These are phyloP conservation scores for Byssothecium circinans DNA, from an alignment of 2,329 filamentous ascomycete species.

Conservation along the genomic window DNA sequence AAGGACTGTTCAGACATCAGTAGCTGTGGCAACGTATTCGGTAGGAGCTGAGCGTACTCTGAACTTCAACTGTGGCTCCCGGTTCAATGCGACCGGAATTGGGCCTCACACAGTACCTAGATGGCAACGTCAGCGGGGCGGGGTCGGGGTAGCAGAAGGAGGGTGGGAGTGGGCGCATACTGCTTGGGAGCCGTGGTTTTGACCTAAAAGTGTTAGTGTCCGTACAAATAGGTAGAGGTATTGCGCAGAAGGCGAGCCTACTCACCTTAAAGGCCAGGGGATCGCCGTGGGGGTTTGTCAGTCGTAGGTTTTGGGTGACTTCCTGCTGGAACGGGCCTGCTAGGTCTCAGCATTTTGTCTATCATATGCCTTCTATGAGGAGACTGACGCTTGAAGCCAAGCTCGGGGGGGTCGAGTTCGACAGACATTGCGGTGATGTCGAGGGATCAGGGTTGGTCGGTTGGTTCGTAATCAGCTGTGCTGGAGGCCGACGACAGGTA, in stretches of 20 bases:
- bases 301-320: constrained; percentile 62
- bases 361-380: background rate
- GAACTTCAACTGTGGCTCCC: constrained; percentile 85
- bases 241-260: constrained; percentile 9
- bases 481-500: constrained; percentile 3
- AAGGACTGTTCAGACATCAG: constrained; percentile 63
- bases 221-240: background rate
- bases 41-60: constrained; percentile 61
- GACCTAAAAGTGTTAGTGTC: constrained; percentile 61
- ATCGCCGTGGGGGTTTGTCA: constrained; percentile 60
- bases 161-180: constrained; percentile 59
- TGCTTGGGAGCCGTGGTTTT: constrained; percentile 99
- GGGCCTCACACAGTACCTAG: constrained; percentile 93
- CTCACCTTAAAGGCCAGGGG: constrained; percentile 66
- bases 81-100: constrained; percentile 96
- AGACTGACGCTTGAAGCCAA: constrained; percentile 84
- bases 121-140: constrained; percentile 24
- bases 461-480: constrained; percentile 36
- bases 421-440: constrained; percentile 73
- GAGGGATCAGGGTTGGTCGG: constrained; percentile 14
- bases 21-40: constrained; percentile 21
- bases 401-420: constrained; percentile 86
- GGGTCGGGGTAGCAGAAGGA: constrained; percentile 16
- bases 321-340: constrained; percentile 65
- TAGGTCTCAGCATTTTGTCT: constrained; percentile 18